Evolutionary conservation across 257 asterid genomes (phyloP), one percentile per base, ranked within the genome.

Genomic region (Plectranthus barbatus): DNA sequence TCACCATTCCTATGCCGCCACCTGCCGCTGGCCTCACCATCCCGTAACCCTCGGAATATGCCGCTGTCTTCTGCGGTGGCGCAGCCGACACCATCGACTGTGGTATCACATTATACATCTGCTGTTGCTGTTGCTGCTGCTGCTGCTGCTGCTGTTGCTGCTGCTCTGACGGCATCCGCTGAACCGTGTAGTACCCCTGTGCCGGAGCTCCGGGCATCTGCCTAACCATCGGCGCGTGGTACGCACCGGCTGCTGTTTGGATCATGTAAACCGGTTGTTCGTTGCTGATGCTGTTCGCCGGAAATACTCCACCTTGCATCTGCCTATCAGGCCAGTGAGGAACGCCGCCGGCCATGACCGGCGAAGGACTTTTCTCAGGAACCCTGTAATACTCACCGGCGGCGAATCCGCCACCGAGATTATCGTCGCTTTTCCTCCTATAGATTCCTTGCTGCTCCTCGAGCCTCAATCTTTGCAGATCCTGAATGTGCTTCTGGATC

Each of bases 401-500:
- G 13, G 73, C 29, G 53, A 49, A 76, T 9, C 74, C 84, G 21
- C 80, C 78, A 36, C 69, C 1, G 49, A 79, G 56, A 61, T 70
- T 81, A 13, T 85, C 96, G n/a, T 87, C 95, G 44, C 76, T 80
- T 66, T 75, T 81, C 73, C 88, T 67, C 42, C n/a, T n/a, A n/a
- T n/a, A n/a, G n/a, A n/a, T n/a, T n/a, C n/a, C n/a, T n/a, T 90
- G 90, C 37, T 89, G 90, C 67, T 87, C 95, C 73, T 83, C 95
- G 1, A 90, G 69, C 58, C 84, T 75, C 58, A 90, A 74, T 80
- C 90, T 81, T 79, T 87, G 88, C 31, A 90, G 79, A 79, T 90
- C 95, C 69, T 82, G 92, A 52, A 90, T 90, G 74, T 90, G 97
- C 69, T 90, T 87, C 82, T 87, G 95, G 78, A 90, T 90, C 82